Conservation (phyloP, 108 stramenopile genomes). For the Epipyxis sp. region DNA sequence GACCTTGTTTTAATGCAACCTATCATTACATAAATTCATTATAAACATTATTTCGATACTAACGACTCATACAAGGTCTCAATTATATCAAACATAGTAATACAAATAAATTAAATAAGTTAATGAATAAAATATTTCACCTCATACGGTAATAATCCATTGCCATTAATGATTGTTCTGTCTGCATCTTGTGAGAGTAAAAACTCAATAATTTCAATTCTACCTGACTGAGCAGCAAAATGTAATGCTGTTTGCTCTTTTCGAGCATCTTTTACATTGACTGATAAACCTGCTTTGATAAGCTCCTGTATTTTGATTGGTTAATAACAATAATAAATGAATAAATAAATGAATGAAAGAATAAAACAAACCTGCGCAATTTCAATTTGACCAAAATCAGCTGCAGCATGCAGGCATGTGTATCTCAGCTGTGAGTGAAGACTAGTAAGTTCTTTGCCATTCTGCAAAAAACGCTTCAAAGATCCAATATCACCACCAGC, state of each 20-base stretch:
- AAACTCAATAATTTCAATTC: neutral
- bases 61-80: too few relatives aligned
- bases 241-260: neutral
- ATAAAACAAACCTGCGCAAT: too few relatives aligned
- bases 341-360: too few relatives aligned
- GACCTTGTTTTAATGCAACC: neutral
- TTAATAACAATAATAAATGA: too few relatives aligned
- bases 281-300: neutral
- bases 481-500: neutral
- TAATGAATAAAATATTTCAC: too few relatives aligned
- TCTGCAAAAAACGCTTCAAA: neutral
- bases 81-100: too few relatives aligned
- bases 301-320: neutral
- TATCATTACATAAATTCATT: too few relatives aligned
- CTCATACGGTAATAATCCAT: neutral
- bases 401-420: conserved; percentile 19
- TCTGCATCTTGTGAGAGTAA: neutral
- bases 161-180: neutral
- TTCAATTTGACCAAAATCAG: conserved; percentile 13
- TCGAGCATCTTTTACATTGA: neutral
- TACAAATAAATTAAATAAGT: too few relatives aligned
- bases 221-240: neutral
- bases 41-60: too few relatives aligned
- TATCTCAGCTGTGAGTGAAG: neutral
- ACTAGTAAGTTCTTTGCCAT: neutral